Conservation (phyloP, 2,329 filamentous ascomycete genomes). For the Colletotrichum neosansevieriae region DNA sequence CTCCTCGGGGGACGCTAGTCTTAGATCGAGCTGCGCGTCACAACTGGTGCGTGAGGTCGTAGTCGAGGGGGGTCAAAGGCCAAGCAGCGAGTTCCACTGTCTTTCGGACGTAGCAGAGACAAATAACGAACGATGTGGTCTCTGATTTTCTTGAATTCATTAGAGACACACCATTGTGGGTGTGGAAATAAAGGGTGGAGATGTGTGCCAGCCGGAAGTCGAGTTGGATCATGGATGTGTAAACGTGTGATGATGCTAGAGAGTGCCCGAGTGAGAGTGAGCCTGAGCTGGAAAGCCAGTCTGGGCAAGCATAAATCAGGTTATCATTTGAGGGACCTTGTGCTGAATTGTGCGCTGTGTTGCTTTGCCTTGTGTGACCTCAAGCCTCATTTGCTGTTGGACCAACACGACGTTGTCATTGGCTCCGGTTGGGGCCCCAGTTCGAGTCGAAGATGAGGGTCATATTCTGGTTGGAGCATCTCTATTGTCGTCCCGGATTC, state of each 20-base stretch:
- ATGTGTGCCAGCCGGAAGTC: not conserved
- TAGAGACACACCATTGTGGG: slow-evolving; percentile 15
- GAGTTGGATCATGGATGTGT: not conserved
- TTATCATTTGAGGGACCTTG: not conserved
- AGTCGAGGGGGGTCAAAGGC: slow-evolving; percentile 13
- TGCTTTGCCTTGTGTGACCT: slow-evolving; percentile 15
- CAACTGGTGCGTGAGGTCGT: slow-evolving; percentile 33
- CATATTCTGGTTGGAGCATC: slow-evolving; percentile 16
- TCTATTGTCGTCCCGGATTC: slow-evolving; percentile 26
- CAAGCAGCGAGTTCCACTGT: slow-evolving; percentile 34
- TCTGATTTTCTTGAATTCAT: not conserved
- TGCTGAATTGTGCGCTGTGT: not conserved
- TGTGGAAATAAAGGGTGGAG: slow-evolving; percentile 21
- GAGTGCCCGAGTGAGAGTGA: not conserved
- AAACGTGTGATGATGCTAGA: slow-evolving; percentile 5
- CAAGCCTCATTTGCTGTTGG: slow-evolving; percentile 27
- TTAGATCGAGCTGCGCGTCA: slow-evolving; percentile 40
- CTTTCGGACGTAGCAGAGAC: slow-evolving; percentile 39
- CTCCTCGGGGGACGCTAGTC: slow-evolving; percentile 33
- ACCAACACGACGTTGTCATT: slow-evolving; percentile 28
- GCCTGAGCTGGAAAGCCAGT: not conserved
- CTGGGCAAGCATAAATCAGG: slow-evolving; percentile 1
- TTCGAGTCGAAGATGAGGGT: slow-evolving; percentile 24
- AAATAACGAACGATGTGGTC: slow-evolving; percentile 26
- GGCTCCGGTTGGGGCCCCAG: slow-evolving; percentile 12